These are phyloP conservation scores for Vaccinium darrowii DNA, from an alignment of 148 eudicot genomes.

Conservation along the genomic window DNA sequence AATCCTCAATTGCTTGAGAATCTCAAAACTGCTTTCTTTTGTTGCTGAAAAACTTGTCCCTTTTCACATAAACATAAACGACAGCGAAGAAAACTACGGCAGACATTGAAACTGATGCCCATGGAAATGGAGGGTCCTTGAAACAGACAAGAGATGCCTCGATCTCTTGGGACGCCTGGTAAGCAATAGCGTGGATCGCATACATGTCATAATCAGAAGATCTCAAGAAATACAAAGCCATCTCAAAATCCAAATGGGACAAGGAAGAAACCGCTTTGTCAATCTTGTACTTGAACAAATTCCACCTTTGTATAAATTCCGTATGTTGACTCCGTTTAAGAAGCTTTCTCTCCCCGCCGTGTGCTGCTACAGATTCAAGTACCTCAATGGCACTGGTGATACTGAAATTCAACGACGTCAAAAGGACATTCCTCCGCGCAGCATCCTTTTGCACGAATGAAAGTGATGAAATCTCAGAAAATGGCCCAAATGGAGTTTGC, in stretches of 20 bases:
- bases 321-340: slow-evolving; percentile 52
- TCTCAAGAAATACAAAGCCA: slow-evolving; percentile 72
- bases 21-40: slow-evolving; percentile 92
- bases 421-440: slow-evolving; percentile 75
- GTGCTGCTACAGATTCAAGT: slow-evolving; percentile 72
- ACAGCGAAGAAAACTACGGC: slow-evolving; percentile 47
- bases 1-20: slow-evolving; percentile 16
- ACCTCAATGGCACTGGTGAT: slow-evolving; percentile 76
- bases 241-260: slow-evolving; percentile 83
- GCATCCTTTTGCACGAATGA: slow-evolving; percentile 98
- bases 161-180: slow-evolving; percentile 74
- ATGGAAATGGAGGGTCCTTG: slow-evolving; percentile 89
- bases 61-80: slow-evolving; percentile 56
- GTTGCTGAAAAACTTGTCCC: slow-evolving; percentile 68
- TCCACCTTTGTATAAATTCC: slow-evolving; percentile 86
- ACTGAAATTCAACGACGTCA: slow-evolving; percentile 78
- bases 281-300: slow-evolving; percentile 77
- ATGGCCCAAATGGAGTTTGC: slow-evolving; percentile 96
- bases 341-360: slow-evolving; percentile 79
- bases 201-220: slow-evolving; percentile 90
- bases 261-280: slow-evolving; percentile 74
- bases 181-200: slow-evolving; percentile 80
- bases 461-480: slow-evolving; percentile 77
- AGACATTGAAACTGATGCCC: slow-evolving; percentile 64
- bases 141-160: slow-evolving; percentile 94